These are phyloP conservation scores for Claviceps purpurea DNA, from an alignment of 2,329 filamentous ascomycete genomes.

Conservation along the genomic window DNA sequence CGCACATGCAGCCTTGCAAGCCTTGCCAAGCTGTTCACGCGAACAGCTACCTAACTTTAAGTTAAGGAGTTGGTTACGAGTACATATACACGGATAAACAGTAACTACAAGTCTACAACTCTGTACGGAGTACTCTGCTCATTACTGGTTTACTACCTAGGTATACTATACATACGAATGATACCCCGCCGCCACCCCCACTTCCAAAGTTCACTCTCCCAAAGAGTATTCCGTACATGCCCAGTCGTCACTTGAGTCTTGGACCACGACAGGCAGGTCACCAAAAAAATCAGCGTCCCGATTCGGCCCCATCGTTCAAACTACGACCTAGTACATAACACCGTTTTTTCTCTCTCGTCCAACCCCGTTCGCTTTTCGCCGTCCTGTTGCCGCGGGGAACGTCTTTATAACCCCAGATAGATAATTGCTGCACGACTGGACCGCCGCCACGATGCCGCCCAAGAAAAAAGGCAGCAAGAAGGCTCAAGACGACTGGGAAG, in stretches of 20 bases:
- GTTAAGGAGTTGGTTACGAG: too few relatives aligned
- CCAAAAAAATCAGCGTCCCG: background rate
- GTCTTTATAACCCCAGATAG: background rate
- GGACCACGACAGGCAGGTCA: background rate
- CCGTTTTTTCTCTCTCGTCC: background rate
- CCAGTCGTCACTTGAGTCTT: background rate
- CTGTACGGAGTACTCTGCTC: too few relatives aligned
- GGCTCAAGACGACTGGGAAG: conserved; percentile 85
- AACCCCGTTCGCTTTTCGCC: background rate
- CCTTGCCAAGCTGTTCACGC: too few relatives aligned
- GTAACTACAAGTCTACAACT: too few relatives aligned
- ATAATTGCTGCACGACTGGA: conserved; percentile 1
- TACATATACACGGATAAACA: too few relatives aligned
- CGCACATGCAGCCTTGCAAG: too few relatives aligned
- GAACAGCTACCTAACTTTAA: too few relatives aligned
- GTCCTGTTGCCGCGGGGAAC: background rate
- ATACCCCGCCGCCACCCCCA: background rate
- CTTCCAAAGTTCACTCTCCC: background rate
- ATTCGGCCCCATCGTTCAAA: background rate
- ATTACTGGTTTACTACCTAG: too few relatives aligned
- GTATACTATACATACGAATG: too few relatives aligned
- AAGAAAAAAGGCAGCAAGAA: conserved; percentile 88
- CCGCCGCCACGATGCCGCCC: conserved; percentile 56
- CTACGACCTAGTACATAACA: background rate
- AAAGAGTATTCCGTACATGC: too few relatives aligned